Conservation (phyloP, 257 asterid species). For the Petrea volubilis region DNA sequence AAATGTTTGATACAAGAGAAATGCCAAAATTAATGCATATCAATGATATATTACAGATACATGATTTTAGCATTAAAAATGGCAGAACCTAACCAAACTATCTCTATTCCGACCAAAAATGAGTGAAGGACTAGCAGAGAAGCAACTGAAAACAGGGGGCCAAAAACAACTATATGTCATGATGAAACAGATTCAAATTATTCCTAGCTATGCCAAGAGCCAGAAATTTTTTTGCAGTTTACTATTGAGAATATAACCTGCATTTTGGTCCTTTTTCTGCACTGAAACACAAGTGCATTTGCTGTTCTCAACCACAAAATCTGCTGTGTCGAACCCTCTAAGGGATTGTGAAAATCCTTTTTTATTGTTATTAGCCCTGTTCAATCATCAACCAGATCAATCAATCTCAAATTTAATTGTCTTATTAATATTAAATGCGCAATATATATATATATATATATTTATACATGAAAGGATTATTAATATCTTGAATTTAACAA, state of each 20-base stretch:
- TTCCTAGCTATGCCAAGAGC: slow-evolving; percentile 56
- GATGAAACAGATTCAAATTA: neutral
- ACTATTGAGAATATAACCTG: slow-evolving; percentile 74
- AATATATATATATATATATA: too few species aligned
- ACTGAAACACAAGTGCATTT: slow-evolving; percentile 80
- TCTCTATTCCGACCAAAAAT: neutral
- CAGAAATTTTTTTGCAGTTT: slow-evolving; percentile 74
- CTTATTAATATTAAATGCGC: too few species aligned
- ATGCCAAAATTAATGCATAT: too few species aligned
- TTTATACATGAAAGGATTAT: too few species aligned
- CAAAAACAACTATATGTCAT: neutral
- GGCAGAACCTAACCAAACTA: neutral
- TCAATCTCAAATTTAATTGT: neutral
- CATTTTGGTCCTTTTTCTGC: slow-evolving; percentile 70
- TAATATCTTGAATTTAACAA: too few species aligned
- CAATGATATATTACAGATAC: too few species aligned
- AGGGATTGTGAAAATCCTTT: slow-evolving; percentile 55
- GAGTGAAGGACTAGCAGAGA: too few species aligned
- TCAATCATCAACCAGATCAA: neutral
- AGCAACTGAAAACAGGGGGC: neutral
- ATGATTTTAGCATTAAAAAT: neutral
- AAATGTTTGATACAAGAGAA: too few species aligned
- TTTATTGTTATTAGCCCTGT: slow-evolving; percentile 48
- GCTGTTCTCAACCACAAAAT: slow-evolving; percentile 67
- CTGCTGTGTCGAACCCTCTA: slow-evolving; percentile 67